phyloP scores from a whole-genome alignment of 352 stramenopile genomes.

The Elongisporangium undulatum region DNA sequence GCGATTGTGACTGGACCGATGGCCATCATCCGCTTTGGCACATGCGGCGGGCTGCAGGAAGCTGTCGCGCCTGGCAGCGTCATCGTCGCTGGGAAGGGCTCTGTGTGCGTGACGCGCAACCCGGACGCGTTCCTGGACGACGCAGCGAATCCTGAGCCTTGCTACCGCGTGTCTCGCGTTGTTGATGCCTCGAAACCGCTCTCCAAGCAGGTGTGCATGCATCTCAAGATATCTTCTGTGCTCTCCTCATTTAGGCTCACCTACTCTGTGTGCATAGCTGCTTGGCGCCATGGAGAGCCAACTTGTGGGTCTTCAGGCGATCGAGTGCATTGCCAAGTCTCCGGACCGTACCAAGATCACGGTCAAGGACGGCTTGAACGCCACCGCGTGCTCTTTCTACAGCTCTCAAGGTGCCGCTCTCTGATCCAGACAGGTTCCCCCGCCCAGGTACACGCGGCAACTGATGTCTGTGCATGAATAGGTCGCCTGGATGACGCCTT shows the following conservation, averaged over 20 bases:
- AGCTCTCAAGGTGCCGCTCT: conserved; percentile 45
- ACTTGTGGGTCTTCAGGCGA: conserved; percentile 12
- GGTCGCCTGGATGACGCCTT: conserved; percentile 39
- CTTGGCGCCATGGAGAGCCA: conserved; percentile 18
- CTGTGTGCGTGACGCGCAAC: conserved; percentile 36
- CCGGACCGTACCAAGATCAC: conserved; percentile 11
- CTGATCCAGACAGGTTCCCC: neutral
- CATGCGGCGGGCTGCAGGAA: conserved; percentile 37
- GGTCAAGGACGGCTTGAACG: conserved; percentile 48
- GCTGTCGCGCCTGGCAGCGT: conserved; percentile 41
- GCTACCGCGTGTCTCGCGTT: conserved; percentile 29
- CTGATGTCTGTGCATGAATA: conserved; percentile 7
- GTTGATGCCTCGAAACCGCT: conserved; percentile 25
- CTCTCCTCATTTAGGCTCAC: neutral
- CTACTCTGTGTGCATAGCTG: conserved; percentile 13
- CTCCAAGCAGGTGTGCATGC: conserved; percentile 19
- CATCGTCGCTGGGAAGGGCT: conserved; percentile 45
- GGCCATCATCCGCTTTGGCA: conserved; percentile 59
- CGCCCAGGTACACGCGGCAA: neutral
- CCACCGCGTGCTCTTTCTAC: conserved; percentile 65
- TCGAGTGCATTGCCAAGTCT: conserved; percentile 11
- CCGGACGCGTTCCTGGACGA: conserved; percentile 48
- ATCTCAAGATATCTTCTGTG: neutral
- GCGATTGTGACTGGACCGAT: conserved; percentile 42
- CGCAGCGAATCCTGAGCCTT: conserved; percentile 8